Percentiles rank a stretch among this genome's conserved stretches.
These are phyloP conservation scores for Hermanozyma aechmeae DNA, from an alignment of 805 yeast genomes.

Conservation along the genomic window DNA sequence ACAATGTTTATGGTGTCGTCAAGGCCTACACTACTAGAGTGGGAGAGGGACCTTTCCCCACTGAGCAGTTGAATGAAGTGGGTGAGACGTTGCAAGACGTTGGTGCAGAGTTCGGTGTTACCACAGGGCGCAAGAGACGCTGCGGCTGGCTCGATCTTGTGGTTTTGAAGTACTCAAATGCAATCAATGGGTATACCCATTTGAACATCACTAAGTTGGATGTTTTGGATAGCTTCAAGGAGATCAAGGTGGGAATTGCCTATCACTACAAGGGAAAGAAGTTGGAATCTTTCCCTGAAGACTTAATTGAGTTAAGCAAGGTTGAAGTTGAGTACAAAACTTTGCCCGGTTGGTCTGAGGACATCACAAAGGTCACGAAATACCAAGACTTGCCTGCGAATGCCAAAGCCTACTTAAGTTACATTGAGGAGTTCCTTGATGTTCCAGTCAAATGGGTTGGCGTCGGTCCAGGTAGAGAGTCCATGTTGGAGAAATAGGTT, in stretches of 20 bases:
- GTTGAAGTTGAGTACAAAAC: slow-evolving; percentile 90
- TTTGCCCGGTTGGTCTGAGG: slow-evolving; percentile 89
- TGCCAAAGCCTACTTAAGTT: slow-evolving; percentile 77
- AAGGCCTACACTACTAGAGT: slow-evolving; percentile 98
- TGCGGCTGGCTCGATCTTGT: slow-evolving; percentile 99
- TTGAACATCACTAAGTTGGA: slow-evolving; percentile 94
- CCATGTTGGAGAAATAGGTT: slow-evolving; percentile 82
- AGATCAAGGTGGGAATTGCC: slow-evolving; percentile 79
- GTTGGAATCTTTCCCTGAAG: slow-evolving; percentile 85
- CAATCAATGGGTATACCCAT: slow-evolving; percentile 91
- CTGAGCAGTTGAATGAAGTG: slow-evolving; percentile 82
- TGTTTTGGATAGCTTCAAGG: slow-evolving; percentile 83
- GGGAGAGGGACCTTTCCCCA: slow-evolving; percentile 99
- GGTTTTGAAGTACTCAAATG: slow-evolving; percentile 81
- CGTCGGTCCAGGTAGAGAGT: slow-evolving; percentile 94
- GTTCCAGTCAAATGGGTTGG: slow-evolving; percentile 96
- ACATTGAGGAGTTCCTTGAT: slow-evolving; percentile 73
- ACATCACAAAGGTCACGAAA: slow-evolving; percentile 60
- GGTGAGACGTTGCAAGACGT: slow-evolving; percentile 85
- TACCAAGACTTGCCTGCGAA: slow-evolving; percentile 80
- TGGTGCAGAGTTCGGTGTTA: slow-evolving; percentile 96
- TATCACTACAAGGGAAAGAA: slow-evolving; percentile 74
- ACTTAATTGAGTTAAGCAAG: slow-evolving; percentile 67
- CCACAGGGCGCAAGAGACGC: slow-evolving; percentile 98
- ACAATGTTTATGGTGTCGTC: slow-evolving; percentile 86